phyloP scores from a whole-genome alignment of 2,329 filamentous ascomycete genomes.

The Trichoderma aggressivum region DNA sequence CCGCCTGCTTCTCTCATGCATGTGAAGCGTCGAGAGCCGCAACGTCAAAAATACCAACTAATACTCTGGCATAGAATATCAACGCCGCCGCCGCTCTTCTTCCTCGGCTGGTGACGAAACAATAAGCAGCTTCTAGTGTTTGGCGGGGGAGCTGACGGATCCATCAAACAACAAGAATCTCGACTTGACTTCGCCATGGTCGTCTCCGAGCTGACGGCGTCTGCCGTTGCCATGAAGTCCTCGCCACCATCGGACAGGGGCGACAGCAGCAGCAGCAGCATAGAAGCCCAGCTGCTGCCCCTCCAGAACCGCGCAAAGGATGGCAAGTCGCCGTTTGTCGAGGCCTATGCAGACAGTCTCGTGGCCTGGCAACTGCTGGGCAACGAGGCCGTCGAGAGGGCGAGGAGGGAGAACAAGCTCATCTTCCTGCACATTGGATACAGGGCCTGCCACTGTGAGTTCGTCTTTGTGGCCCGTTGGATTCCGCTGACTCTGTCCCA shows the following conservation, averaged over 20 bases:
- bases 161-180: background rate
- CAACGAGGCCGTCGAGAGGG: conserved; percentile 70
- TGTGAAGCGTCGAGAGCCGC: background rate
- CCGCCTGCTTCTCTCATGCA: background rate
- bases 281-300: conserved; percentile 22
- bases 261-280: conserved; percentile 17
- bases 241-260: conserved; percentile 25
- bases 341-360: conserved; percentile 72
- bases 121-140: background rate
- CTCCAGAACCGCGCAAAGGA: conserved; percentile 36
- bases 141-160: conserved; percentile 2
- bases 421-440: conserved; percentile 95
- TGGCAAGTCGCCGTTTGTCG: conserved; percentile 56
- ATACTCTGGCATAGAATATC: background rate
- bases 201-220: conserved; percentile 38
- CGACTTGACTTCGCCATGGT: conserved; percentile 29
- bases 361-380: conserved; percentile 92
- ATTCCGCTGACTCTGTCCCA: conserved; percentile 33
- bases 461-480: background rate
- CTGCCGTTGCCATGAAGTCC: conserved; percentile 33
- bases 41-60: background rate
- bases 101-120: background rate
- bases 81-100: background rate
- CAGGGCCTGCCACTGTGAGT: conserved; percentile 87
- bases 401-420: conserved; percentile 77